phyloP scores from a whole-genome alignment of 768 basidiomycete genomes.

The Russula abietina region DNA sequence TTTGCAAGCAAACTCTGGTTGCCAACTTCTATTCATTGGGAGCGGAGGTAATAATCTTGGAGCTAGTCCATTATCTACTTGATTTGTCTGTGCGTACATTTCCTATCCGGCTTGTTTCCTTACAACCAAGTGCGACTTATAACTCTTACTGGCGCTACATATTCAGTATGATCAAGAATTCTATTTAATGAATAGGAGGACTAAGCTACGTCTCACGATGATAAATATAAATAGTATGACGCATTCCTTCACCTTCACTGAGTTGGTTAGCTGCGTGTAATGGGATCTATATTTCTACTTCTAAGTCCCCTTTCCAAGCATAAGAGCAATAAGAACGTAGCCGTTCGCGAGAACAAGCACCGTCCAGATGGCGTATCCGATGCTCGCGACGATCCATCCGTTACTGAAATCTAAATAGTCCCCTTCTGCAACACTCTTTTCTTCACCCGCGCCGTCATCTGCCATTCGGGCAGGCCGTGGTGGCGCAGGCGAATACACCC shows the following conservation, averaged over 20 bases:
- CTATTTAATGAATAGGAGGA: too few species aligned
- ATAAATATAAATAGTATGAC: too few species aligned
- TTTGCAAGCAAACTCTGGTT: too few species aligned
- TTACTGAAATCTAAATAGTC: slow-evolving; percentile 58
- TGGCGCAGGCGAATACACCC: slow-evolving; percentile 32
- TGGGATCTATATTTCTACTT: neutral
- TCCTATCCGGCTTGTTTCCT: too few species aligned
- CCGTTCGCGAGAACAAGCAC: slow-evolving; percentile 65
- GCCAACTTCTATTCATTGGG: too few species aligned
- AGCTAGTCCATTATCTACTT: too few species aligned
- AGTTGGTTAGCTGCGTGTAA: neutral
- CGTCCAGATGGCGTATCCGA: slow-evolving; percentile 58
- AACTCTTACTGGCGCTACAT: too few species aligned
- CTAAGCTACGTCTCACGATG: neutral
- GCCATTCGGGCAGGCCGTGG: neutral
- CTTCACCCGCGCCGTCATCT: slow-evolving; percentile 20
- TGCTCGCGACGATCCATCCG: slow-evolving; percentile 41
- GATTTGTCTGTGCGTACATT: too few species aligned
- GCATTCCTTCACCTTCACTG: neutral
- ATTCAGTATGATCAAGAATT: too few species aligned
- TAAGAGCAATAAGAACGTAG: slow-evolving; percentile 66
- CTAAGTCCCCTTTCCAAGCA: slow-evolving; percentile 33
- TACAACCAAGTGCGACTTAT: too few species aligned
- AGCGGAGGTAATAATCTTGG: too few species aligned
- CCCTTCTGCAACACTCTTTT: slow-evolving; percentile 26